A percentile compares a stretch with the other conserved stretches of the same genome.
Evolutionary conservation across 257 asterid species (phyloP).

Genomic region (Solanum commersonii): DNA sequence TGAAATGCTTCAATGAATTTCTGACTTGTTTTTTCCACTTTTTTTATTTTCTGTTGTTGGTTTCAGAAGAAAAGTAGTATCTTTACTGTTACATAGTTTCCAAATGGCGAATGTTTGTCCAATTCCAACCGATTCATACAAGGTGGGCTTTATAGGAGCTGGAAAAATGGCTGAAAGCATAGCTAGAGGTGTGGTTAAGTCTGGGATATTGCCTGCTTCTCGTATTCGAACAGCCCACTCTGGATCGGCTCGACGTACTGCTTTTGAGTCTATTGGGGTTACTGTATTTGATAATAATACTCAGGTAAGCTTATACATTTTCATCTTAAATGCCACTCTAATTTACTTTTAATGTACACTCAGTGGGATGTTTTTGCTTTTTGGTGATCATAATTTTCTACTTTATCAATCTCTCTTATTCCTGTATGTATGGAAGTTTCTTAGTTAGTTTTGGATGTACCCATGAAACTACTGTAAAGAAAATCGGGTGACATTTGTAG

Average conservation of each 20-base stretch:
- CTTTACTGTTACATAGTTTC: not conserved
- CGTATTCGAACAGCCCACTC: slow-evolving; percentile 67
- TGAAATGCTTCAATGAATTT: not conserved
- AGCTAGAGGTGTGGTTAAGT: slow-evolving; percentile 75
- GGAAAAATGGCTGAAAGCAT: slow-evolving; percentile 98
- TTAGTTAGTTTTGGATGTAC: not conserved
- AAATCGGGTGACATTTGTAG: not conserved
- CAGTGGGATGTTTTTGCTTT: not conserved
- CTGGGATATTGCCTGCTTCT: slow-evolving; percentile 70
- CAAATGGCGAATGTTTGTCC: slow-evolving; percentile 38
- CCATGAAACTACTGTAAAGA: not conserved
- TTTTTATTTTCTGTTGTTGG: not conserved
- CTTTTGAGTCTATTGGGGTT: slow-evolving; percentile 74
- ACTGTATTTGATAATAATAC: slow-evolving; percentile 45
- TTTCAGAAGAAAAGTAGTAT: not conserved
- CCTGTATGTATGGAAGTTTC: not conserved
- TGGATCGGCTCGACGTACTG: slow-evolving; percentile 51
- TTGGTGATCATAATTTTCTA: not conserved
- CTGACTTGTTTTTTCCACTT: not conserved
- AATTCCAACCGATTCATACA: slow-evolving; percentile 54
- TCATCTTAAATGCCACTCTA: not conserved
- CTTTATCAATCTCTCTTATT: not conserved
- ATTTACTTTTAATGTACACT: not conserved
- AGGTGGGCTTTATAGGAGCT: slow-evolving; percentile 85
- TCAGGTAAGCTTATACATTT: slow-evolving; percentile 32